Conservation (phyloP, 352 stramenopile species). For the Phytophthora podocarpi region DNA sequence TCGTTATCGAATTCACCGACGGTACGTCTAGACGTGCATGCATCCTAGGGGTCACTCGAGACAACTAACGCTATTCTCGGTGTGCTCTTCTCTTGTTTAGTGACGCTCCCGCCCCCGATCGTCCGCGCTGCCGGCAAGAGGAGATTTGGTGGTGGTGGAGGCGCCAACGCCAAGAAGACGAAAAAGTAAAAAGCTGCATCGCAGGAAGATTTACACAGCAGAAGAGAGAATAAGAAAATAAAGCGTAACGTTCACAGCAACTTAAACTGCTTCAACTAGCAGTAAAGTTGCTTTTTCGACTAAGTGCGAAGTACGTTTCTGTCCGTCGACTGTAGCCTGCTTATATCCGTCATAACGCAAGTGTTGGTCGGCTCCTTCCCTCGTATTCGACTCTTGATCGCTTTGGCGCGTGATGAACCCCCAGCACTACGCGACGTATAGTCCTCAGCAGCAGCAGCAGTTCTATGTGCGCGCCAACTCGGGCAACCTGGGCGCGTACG, state of each 20-base stretch:
- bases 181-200: slow-evolving; percentile 33
- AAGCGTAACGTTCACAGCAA: slow-evolving; percentile 3
- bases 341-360: slow-evolving; percentile 21
- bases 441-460: slow-evolving; percentile 54
- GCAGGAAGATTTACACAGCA: background rate
- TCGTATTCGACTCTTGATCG: slow-evolving; percentile 12
- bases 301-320: slow-evolving; percentile 23
- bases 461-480: slow-evolving; percentile 47
- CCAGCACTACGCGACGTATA: slow-evolving; percentile 66
- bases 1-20: slow-evolving; percentile 78
- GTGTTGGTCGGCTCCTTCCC: slow-evolving; percentile 5
- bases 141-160: slow-evolving; percentile 5
- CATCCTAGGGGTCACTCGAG: background rate
- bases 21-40: slow-evolving; percentile 36
- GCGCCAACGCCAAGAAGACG: slow-evolving; percentile 34
- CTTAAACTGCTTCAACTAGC: slow-evolving; percentile 11
- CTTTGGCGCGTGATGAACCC: slow-evolving; percentile 45
- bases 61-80: slow-evolving; percentile 1
- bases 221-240: background rate
- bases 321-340: too few species aligned
- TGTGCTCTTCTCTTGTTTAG: slow-evolving; percentile 20
- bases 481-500: slow-evolving; percentile 33
- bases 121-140: slow-evolving; percentile 34
- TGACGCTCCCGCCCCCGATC: slow-evolving; percentile 54
- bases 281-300: slow-evolving; percentile 7